Conservation (phyloP, 805 yeast species). For the Metschnikowia aberdeeniae region DNA sequence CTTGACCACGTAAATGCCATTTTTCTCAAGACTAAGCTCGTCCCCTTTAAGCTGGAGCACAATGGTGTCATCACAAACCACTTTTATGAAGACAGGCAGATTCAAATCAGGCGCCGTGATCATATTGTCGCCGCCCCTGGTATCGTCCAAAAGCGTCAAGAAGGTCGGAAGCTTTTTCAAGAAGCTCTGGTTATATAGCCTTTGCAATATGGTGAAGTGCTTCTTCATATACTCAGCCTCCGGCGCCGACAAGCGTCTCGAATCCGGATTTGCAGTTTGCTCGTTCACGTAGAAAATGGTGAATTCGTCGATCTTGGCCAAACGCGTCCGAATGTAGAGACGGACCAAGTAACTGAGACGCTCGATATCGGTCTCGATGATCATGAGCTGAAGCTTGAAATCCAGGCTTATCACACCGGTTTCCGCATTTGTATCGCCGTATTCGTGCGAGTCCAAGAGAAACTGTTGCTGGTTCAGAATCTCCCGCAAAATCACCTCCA, state of each 20-base stretch:
- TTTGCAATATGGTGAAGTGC: slow-evolving; percentile 61
- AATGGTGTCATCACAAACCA: slow-evolving; percentile 38
- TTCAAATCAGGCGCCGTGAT: slow-evolving; percentile 72
- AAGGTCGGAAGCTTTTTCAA: slow-evolving; percentile 62
- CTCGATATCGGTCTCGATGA: slow-evolving; percentile 90
- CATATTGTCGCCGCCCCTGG: slow-evolving; percentile 60
- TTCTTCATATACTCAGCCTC: slow-evolving; percentile 64
- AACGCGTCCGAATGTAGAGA: slow-evolving; percentile 72
- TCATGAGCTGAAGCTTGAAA: slow-evolving; percentile 72
- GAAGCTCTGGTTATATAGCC: slow-evolving; percentile 65
- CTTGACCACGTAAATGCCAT: slow-evolving; percentile 73
- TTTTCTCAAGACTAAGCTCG: slow-evolving; percentile 33
- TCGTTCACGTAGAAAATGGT: slow-evolving; percentile 53
- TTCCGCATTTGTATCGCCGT: slow-evolving; percentile 51
- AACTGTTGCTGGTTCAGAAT: slow-evolving; percentile 69
- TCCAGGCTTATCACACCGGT: slow-evolving; percentile 35
- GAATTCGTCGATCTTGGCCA: slow-evolving; percentile 69
- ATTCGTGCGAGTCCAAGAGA: slow-evolving; percentile 71
- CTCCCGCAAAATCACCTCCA: slow-evolving; percentile 54
- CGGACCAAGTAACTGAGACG: slow-evolving; percentile 79
- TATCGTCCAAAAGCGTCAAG: slow-evolving; percentile 73
- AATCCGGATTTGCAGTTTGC: slow-evolving; percentile 13
- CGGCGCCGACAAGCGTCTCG: slow-evolving; percentile 35
- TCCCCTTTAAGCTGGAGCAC: slow-evolving; percentile 26
- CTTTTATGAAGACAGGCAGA: slow-evolving; percentile 72